phyloP scores from a whole-genome alignment of 129 eudicot species.

The Flaveria bidentis region DNA sequence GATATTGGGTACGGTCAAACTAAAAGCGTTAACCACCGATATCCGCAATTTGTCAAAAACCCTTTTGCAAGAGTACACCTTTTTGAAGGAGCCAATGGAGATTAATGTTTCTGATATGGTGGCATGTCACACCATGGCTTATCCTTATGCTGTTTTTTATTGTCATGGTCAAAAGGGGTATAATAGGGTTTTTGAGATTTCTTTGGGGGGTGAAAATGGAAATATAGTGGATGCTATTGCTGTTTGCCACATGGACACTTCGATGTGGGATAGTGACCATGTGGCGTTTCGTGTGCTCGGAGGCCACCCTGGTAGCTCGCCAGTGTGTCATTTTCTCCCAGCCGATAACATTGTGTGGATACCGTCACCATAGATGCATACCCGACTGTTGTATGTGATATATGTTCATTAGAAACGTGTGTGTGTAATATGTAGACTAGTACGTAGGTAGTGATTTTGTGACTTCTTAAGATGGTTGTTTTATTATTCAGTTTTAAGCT shows the following conservation, averaged over 20 bases:
- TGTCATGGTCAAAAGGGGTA: slow-evolving; percentile 45
- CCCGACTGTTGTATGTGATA: slow-evolving; percentile 2
- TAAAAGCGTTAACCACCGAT: slow-evolving; percentile 37
- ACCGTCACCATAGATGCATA: slow-evolving; percentile 25
- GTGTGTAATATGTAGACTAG: slow-evolving; percentile 12
- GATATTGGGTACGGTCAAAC: slow-evolving; percentile 29
- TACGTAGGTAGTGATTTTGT: slow-evolving; percentile 16
- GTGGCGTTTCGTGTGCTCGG: slow-evolving; percentile 43
- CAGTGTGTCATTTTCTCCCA: slow-evolving; percentile 45
- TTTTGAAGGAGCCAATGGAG: slow-evolving; percentile 38
- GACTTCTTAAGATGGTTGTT: background rate
- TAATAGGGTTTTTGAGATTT: slow-evolving; percentile 37
- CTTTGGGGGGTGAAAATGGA: slow-evolving; percentile 42
- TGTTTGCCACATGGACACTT: slow-evolving; percentile 46
- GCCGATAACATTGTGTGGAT: slow-evolving; percentile 37
- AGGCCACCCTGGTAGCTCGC: slow-evolving; percentile 37
- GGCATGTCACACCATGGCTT: slow-evolving; percentile 48
- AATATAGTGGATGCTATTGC: slow-evolving; percentile 41
- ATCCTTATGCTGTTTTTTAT: slow-evolving; percentile 38
- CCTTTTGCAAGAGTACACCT: slow-evolving; percentile 40
- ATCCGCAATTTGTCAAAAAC: slow-evolving; percentile 24
- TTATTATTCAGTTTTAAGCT: background rate
- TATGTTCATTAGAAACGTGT: slow-evolving; percentile 1
- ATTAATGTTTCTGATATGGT: slow-evolving; percentile 33
- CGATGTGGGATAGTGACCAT: slow-evolving; percentile 36